Evolutionary conservation across 2,329 filamentous ascomycete species (phyloP), one percentile per base, ranked within the genome.

Genomic region (Pseudofabraea citricarpa): DNA sequence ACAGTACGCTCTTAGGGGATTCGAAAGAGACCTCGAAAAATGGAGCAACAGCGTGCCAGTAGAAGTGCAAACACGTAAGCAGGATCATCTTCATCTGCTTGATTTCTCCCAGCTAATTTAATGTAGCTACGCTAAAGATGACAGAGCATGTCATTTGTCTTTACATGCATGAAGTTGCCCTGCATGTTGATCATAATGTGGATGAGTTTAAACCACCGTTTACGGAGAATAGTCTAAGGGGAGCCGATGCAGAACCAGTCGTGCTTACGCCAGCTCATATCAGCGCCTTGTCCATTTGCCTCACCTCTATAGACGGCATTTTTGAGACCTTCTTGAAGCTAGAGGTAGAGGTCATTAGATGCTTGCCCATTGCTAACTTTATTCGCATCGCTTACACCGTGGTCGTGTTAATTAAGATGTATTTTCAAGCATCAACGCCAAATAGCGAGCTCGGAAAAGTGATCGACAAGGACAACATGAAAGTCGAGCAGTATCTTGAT

Each of bases 391-490:
- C 74, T 9, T 80, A 79, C 53, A 72, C 75, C 12, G 67, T 76
- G 18, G 73, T 80, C 5, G 71, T 78, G 23, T 64, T 81, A 6
- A 77, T 79, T 61, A 80, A 79, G 53, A 72, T 81, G 65, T 77
- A 75, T 60, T 74, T 77, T 37, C 73, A 74, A 7, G 79, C 83
- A 3, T 76, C 77, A 2, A 73, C 75, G 12, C 75, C 81, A 1
- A 74, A 75, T 31, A 83, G 78, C 13, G 81, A 83, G 52, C 73
- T 90, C 1, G 81, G 80, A n/a, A 76, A 77, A 47, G 75, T 90
- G 15, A 82, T 91, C 49, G 73, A 81, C 51, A 78, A 78, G 49
- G 75, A 83, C 43, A 74, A 82, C 51, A 75, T 91, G 65, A 80
- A 81, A 47, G 67, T 76, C 13, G 74, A 80, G 50, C 69, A 77